phyloP scores from a whole-genome alignment of 148 eudicot genomes.

The Rhododendron ovatum region DNA sequence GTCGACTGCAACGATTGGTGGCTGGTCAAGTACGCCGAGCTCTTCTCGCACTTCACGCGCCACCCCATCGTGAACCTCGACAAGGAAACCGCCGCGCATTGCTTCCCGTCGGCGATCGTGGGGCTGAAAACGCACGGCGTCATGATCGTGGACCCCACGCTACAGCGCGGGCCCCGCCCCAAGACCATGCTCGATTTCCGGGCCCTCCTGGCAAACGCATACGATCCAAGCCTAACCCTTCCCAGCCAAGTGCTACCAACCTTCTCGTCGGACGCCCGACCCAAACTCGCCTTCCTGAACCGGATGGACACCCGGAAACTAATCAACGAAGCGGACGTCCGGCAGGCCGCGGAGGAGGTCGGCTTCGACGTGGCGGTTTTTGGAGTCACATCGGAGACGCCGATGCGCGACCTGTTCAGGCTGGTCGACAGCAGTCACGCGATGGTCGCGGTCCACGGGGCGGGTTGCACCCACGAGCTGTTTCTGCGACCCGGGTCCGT shows the following conservation, averaged over 20 bases:
- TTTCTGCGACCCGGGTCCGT: conserved; percentile 11
- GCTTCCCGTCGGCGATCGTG: conserved; percentile 36
- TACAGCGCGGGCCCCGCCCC: conserved; percentile 18
- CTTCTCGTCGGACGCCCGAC: conserved; percentile 4
- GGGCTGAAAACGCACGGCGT: conserved; percentile 56
- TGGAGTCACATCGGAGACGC: conserved; percentile 30
- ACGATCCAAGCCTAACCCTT: conserved; percentile 3
- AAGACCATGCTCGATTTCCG: conserved; percentile 45
- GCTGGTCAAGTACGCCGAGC: conserved; percentile 44
- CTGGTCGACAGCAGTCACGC: conserved; percentile 8
- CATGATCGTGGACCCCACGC: conserved; percentile 41
- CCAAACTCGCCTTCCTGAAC: conserved; percentile 21
- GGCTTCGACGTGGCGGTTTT: conserved; percentile 48
- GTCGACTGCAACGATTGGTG: conserved; percentile 43
- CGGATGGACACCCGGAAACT: not conserved
- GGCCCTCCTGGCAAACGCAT: conserved; percentile 28
- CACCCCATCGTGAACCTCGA: conserved; percentile 41
- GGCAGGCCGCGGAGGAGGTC: conserved; percentile 32
- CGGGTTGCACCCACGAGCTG: conserved; percentile 12
- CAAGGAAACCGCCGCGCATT: conserved; percentile 40
- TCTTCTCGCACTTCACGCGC: conserved; percentile 33
- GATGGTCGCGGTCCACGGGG: conserved; percentile 15
- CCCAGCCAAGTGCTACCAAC: not conserved
- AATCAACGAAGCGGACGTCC: not conserved
- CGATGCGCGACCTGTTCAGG: conserved; percentile 31